Evolutionary conservation across 2,329 filamentous ascomycete genomes (phyloP), one percentile per base, ranked within the genome.

Genomic region (Nemania abortiva): DNA sequence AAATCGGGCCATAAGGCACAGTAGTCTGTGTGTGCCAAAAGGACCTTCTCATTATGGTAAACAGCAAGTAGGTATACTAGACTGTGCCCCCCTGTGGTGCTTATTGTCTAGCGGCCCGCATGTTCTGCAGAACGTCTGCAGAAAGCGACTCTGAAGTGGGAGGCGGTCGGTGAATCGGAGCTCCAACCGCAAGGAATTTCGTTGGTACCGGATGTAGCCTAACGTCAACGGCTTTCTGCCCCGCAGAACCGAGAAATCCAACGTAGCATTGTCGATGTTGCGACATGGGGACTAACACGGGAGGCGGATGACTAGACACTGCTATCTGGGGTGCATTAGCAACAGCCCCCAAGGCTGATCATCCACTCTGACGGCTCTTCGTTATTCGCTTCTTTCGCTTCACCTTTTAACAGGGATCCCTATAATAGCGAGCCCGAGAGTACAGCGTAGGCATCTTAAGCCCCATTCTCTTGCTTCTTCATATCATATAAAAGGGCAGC

Each of bases 181-280:
- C 49, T 49, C 20, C 53, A 56, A 54, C 61, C 49, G 42, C 59
- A 56, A 37, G 39, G 54, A 34, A 11, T 2, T 20, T 52, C 45
- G 24, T 29, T 57, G 45, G 24, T 37, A 45, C 53, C 39, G 47
- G 58, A 52, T 54, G 63, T 58, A 37, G 57, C 50, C 55, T 42
- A 53, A 52, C 15, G 22, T 60, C 15, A 63, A 69, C 69, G 69
- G 69, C 69, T 63, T 69, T 65, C 49, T 29, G 49, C 68, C 59
- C 68, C 68, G 65, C 65, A 68, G 57, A 68, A 56, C 68, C 68
- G 68, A 70, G 60, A 62, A 58, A 53, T 10, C 34, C 42, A 60
- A 37, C 49, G 54, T 64, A 15, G 65, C 50, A 55, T 56, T 42
- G 45, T n/a, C 37, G 29, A 42, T 11, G 6, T 31, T 34, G 55